phyloP scores from a whole-genome alignment of 345 rosid genomes.

The Durio zibethinus region DNA sequence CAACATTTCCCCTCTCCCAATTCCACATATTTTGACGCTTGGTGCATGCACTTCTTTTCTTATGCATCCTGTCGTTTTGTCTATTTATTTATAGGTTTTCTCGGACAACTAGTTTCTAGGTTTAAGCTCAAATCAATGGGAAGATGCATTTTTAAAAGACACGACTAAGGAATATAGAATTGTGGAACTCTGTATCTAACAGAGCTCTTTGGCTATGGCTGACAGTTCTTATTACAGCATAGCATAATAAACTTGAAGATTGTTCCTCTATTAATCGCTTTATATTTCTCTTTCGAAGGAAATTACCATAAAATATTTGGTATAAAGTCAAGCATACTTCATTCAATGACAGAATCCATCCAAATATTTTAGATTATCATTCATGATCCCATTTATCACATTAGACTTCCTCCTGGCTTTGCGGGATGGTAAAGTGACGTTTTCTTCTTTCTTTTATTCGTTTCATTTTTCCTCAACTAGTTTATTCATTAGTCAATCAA shows the following conservation, averaged over 20 bases:
- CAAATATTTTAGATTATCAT: too few species aligned
- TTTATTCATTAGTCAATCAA: too few species aligned
- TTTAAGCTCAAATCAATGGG: background rate
- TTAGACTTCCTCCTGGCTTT: too few species aligned
- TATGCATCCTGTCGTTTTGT: background rate
- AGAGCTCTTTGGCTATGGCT: too few species aligned
- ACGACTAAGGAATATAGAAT: background rate
- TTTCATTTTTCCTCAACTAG: background rate
- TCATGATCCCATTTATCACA: too few species aligned
- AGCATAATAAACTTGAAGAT: background rate
- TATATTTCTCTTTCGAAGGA: background rate
- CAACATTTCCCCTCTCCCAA: background rate
- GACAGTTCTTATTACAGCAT: too few species aligned
- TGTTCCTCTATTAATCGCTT: background rate
- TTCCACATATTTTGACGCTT: background rate
- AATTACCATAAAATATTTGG: background rate
- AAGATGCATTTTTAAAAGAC: background rate
- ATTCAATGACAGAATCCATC: too few species aligned
- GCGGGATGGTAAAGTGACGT: too few species aligned
- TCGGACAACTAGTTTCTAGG: background rate
- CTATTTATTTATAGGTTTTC: background rate
- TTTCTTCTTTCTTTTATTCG: background rate
- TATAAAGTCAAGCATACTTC: background rate
- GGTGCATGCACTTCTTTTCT: background rate
- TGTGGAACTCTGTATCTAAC: background rate